Percentiles rank a stretch among this genome's conserved stretches.
Conservation (phyloP, 805 yeast genomes). For the Candida taoyuanica region DNA sequence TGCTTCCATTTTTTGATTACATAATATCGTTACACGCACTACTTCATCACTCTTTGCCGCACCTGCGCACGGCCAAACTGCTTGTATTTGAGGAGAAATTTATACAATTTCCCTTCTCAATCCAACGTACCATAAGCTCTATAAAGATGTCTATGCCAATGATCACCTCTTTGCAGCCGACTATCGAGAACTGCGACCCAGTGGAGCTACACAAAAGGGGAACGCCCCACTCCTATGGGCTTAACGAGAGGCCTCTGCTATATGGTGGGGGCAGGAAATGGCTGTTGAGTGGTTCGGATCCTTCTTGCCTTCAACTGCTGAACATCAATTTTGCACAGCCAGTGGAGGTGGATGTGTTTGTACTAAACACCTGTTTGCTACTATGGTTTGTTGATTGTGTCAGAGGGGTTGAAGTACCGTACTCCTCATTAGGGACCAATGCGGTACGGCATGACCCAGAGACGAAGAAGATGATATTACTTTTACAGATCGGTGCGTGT, state of each 20-base stretch:
- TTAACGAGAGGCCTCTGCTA: conserved; percentile 29
- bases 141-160: conserved; percentile 2
- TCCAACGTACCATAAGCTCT: neutral
- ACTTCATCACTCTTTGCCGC: neutral
- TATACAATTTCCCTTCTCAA: neutral
- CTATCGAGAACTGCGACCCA: conserved; percentile 32
- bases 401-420: conserved; percentile 35
- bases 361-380: conserved; percentile 32
- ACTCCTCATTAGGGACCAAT: conserved; percentile 22
- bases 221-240: conserved; percentile 18
- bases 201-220: conserved; percentile 13
- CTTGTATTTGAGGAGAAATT: neutral
- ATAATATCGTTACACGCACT: neutral
- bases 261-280: conserved; percentile 40
- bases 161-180: conserved; percentile 26
- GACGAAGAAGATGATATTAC: conserved; percentile 3
- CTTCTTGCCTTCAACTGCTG: conserved; percentile 4
- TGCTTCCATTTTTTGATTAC: neutral
- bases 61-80: neutral
- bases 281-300: conserved; percentile 16
- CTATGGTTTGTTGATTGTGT: conserved; percentile 35
- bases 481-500: conserved; percentile 6
- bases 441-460: conserved; percentile 13
- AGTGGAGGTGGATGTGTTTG: conserved; percentile 32
- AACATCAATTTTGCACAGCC: conserved; percentile 10